A percentile compares a stretch with the other conserved stretches of the same genome.
These are phyloP conservation scores for Trichoderma breve DNA, from an alignment of 2,329 filamentous ascomycete species.

Conservation along the genomic window DNA sequence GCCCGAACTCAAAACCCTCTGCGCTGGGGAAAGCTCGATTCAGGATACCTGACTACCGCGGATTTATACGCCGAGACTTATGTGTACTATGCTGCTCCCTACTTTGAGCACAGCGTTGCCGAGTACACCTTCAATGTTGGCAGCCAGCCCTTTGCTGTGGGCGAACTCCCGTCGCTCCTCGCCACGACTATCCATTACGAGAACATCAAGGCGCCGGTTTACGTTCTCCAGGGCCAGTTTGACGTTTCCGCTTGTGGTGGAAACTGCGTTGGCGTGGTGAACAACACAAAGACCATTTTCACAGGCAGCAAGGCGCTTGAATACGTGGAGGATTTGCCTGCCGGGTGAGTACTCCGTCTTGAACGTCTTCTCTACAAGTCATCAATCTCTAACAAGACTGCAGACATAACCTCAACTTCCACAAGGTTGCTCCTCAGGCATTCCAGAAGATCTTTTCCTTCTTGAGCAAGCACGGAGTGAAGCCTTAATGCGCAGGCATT, in stretches of 20 bases:
- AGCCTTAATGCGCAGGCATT: background rate
- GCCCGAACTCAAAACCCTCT: background rate
- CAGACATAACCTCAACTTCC: slow-evolving; percentile 12
- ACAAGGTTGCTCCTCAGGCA: background rate
- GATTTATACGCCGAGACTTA: slow-evolving; percentile 3
- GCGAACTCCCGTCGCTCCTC: slow-evolving; percentile 1
- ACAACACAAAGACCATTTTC: background rate
- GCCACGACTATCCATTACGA: background rate
- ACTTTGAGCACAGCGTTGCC: slow-evolving; percentile 8
- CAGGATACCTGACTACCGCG: slow-evolving; percentile 1
- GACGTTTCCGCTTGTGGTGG: slow-evolving; percentile 9
- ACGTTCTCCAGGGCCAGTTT: slow-evolving; percentile 5
- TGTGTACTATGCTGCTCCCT: background rate
- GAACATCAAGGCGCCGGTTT: background rate
- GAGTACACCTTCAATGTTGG: background rate
- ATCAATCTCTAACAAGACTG: background rate
- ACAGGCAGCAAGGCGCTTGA: background rate
- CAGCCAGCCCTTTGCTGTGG: slow-evolving; percentile 1
- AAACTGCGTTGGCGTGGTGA: slow-evolving; percentile 9
- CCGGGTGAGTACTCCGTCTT: background rate
- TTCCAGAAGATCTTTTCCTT: slow-evolving; percentile 11
- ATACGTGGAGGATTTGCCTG: slow-evolving; percentile 5
- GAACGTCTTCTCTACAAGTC: too few species aligned
- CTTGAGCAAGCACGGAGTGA: background rate
- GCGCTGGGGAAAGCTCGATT: background rate